These are phyloP conservation scores for Auricularia heimuer DNA, from an alignment of 768 basidiomycete genomes.

Conservation along the genomic window DNA sequence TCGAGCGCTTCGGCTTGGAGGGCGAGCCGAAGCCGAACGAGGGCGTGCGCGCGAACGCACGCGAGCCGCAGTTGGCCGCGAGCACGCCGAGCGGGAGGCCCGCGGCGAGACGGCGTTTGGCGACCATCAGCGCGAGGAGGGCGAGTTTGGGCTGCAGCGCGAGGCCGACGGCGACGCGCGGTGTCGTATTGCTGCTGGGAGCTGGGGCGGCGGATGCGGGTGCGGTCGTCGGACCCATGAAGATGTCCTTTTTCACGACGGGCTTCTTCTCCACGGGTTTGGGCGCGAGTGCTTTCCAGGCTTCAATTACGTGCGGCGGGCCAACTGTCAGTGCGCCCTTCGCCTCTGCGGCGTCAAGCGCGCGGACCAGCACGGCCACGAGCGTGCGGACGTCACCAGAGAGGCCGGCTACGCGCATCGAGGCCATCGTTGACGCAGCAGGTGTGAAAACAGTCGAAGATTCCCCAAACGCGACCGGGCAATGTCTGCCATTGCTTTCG, in stretches of 20 bases:
- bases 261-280: too few species aligned
- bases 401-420: conserved; percentile 70
- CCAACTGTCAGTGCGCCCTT: too few species aligned
- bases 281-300: too few species aligned
- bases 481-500: conserved; percentile 60
- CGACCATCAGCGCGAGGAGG: conserved; percentile 54
- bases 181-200: too few species aligned
- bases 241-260: too few species aligned
- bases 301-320: too few species aligned
- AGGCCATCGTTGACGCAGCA: conserved; percentile 56
- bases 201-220: too few species aligned
- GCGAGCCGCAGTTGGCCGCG: too few species aligned
- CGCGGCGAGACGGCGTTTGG: conserved; percentile 49
- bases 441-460: conserved; percentile 48
- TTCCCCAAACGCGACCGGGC: conserved; percentile 21
- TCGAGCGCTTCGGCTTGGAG: conserved; percentile 46
- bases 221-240: too few species aligned
- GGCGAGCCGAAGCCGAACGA: conserved; percentile 24
- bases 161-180: conserved; percentile 21
- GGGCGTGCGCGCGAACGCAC: conserved; percentile 19
- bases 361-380: conserved; percentile 70
- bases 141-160: conserved; percentile 68
- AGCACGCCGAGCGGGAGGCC: conserved; percentile 38
- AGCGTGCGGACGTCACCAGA: conserved; percentile 78
- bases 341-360: too few species aligned